Conservation (phyloP, 2,329 filamentous ascomycete genomes). For the Alternaria sp. region DNA sequence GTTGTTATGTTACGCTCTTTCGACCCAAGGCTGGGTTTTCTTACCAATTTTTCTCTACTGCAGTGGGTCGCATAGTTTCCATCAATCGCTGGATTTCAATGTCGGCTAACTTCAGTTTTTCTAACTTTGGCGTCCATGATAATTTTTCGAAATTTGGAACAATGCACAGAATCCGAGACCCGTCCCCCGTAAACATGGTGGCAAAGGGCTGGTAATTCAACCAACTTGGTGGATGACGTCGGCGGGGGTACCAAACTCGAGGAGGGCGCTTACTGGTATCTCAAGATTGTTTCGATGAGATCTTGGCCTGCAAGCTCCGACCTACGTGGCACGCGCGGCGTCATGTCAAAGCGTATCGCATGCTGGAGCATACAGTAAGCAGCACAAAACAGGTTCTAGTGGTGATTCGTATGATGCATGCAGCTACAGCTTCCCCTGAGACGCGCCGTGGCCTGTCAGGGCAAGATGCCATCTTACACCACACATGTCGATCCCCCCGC, state of each 20-base stretch:
- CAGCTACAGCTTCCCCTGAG: conserved; percentile 34
- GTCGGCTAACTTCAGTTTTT: no score
- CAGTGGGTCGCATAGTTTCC: neutral
- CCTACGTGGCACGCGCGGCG: conserved; percentile 8
- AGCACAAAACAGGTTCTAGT: neutral
- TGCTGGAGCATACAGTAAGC: neutral
- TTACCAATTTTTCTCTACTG: neutral
- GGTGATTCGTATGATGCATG: neutral
- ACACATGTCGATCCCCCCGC: conserved; percentile 51
- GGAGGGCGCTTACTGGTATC: neutral
- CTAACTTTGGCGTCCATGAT: no score
- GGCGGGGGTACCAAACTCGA: neutral
- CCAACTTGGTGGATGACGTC: neutral
- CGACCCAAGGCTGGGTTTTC: neutral
- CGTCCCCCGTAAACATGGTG: neutral
- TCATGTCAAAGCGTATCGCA: neutral
- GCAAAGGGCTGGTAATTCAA: neutral
- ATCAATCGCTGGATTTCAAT: neutral
- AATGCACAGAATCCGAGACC: neutral
- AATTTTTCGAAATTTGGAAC: neutral
- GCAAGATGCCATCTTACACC: conserved; percentile 52
- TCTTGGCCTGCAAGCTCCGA: conserved; percentile 1
- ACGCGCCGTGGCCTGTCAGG: conserved; percentile 26
- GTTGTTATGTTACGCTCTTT: neutral
- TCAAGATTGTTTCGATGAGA: neutral